Evolutionary conservation across 345 rosid species (phyloP).

Genomic region (Camelina hispida): DNA sequence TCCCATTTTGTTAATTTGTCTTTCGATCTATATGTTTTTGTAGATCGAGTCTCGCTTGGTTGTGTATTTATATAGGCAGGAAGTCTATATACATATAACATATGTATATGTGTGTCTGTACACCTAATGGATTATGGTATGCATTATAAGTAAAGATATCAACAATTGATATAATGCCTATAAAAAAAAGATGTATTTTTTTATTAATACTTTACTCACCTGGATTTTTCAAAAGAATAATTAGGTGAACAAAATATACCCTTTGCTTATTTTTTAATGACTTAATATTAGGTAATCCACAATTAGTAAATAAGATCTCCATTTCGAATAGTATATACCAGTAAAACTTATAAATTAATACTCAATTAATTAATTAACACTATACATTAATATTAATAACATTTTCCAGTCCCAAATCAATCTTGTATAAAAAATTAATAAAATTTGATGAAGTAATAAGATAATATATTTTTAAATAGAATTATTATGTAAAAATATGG

Average conservation of each 20-base stretch:
- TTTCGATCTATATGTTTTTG: slow-evolving; percentile 11
- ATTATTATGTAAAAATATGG: too few relatives aligned
- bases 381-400: too few relatives aligned
- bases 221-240: neutral
- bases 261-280: neutral
- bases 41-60: neutral
- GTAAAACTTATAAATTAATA: too few relatives aligned
- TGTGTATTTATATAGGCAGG: slow-evolving; percentile 9
- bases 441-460: too few relatives aligned
- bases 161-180: slow-evolving; percentile 15
- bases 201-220: neutral
- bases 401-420: too few relatives aligned
- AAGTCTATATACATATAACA: neutral
- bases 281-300: neutral
- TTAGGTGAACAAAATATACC: slow-evolving; percentile 1
- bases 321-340: too few relatives aligned
- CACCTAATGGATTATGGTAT: slow-evolving; percentile 39
- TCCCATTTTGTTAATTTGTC: slow-evolving; percentile 19
- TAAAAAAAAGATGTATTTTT: neutral
- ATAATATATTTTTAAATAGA: too few relatives aligned
- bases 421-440: too few relatives aligned
- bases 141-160: slow-evolving; percentile 42
- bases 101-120: neutral
- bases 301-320: neutral
- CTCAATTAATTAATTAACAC: too few relatives aligned